Percentiles rank a stretch among this genome's conserved stretches.
Conservation (phyloP, 345 rosid species). For the sweet orange (Citrus sinensis) region DVS_A1.0 CM039161.1:20482501-20483000, state of each 20-base stretch:
- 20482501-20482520: slow-evolving; percentile 54
- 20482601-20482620: not conserved
- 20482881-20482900: no score
- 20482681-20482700: slow-evolving; percentile 80
- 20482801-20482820: no score
- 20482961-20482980: no score
- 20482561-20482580: not conserved
- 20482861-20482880: no score
- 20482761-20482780: no score
- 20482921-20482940: no score
- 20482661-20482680: not conserved
- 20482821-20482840: fast-evolving
- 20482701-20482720: slow-evolving; percentile 62
- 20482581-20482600: not conserved
- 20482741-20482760: fast-evolving
- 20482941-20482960: no score
- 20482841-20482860: no score
- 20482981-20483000: no score
- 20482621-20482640: not conserved
- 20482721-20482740: no score
- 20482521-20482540: slow-evolving; percentile 84
- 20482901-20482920: no score
- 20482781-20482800: no score
- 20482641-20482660: not conserved
- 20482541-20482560: slow-evolving; percentile 75